Percentiles rank a stretch among this genome's conserved stretches.
phyloP scores from a whole-genome alignment of 805 yeast species.

The Metschnikowia anglica region DNA sequence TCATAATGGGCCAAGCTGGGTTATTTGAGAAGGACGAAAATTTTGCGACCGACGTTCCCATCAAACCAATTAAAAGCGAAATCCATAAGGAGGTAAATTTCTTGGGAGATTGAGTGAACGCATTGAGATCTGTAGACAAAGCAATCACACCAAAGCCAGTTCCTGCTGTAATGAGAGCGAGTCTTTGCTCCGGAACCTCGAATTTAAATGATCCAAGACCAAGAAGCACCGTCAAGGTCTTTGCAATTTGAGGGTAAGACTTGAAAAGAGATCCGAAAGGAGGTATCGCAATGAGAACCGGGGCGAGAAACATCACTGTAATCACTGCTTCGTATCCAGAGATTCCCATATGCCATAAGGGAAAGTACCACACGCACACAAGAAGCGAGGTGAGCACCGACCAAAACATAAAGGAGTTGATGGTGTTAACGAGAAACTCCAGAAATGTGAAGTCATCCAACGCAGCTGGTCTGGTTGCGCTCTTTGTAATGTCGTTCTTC shows the following conservation, averaged over 20 bases:
- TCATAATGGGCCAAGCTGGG: conserved; percentile 96
- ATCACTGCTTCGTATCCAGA: conserved; percentile 87
- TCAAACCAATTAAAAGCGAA: conserved; percentile 68
- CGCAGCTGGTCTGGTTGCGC: neutral
- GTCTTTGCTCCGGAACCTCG: conserved; percentile 65
- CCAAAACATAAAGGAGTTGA: conserved; percentile 83
- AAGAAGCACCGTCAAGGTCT: conserved; percentile 52
- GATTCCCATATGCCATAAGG: conserved; percentile 96
- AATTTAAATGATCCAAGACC: conserved; percentile 78
- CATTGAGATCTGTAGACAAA: conserved; percentile 52
- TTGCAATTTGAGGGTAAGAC: conserved; percentile 51
- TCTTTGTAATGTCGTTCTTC: neutral
- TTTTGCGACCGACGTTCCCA: conserved; percentile 71
- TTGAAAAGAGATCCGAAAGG: conserved; percentile 33
- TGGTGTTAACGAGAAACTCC: conserved; percentile 44
- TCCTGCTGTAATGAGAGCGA: conserved; percentile 66
- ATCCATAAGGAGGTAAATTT: conserved; percentile 47
- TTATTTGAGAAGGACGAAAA: conserved; percentile 79
- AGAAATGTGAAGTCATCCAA: conserved; percentile 33
- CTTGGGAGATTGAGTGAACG: conserved; percentile 29
- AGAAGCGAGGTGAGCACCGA: conserved; percentile 76
- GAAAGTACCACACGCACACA: conserved; percentile 93
- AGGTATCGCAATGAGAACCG: conserved; percentile 50
- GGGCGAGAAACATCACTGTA: conserved; percentile 51
- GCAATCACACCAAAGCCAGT: conserved; percentile 60